Evolutionary conservation across 352 stramenopile species (phyloP), one percentile per base, ranked within the genome.

Genomic region (Thalassiosira livingstoniorum): DNA sequence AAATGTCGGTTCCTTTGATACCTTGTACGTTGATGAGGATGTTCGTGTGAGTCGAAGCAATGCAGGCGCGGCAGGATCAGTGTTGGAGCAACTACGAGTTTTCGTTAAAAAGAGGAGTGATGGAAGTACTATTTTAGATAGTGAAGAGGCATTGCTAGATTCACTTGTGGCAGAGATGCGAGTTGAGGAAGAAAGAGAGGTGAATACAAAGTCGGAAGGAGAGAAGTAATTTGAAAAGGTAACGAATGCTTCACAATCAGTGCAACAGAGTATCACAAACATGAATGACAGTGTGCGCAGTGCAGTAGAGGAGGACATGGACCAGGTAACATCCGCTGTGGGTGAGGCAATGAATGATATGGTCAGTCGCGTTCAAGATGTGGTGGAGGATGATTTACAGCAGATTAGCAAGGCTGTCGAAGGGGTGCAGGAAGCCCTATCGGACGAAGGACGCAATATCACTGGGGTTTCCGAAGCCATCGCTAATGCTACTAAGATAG

Each of bases 1-100:
- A 0, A 86, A 85, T 62, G 65, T 75, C 1, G 88, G 84, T 32
- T 64, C 75, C 0, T 93, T 93, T 62, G 87, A 93, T 31, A 93
- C 89, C 0, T 86, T 79, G 0, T 92, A 85, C 35, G 65, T 93
- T 43, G 89, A 93, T 63, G 85, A 91, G 13, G 67, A 76, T 4
- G 37, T 92, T 4, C 75, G 89, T 7, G 68, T 93, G 18, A 93
- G 87, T 80, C 78, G 87, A 7, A 90, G 67, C 21, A 85, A 69
- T 29, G n/a, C n/a, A n/a, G n/a, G n/a, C n/a, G n/a, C n/a, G n/a
- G n/a, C n/a, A n/a, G 63, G 85, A 34, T 82, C 87, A 18, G 11
- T 86, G 13, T 77, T 90, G 0, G 89, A 93, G 29, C 78, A 91
- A 75, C 35, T 91, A 1, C 82, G 89, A 15, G 85, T 93, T 0